Evolutionary conservation across 768 basidiomycete genomes (phyloP), one percentile per base, ranked within the genome.

Genomic region (Lanmaoa rubissima): DNA sequence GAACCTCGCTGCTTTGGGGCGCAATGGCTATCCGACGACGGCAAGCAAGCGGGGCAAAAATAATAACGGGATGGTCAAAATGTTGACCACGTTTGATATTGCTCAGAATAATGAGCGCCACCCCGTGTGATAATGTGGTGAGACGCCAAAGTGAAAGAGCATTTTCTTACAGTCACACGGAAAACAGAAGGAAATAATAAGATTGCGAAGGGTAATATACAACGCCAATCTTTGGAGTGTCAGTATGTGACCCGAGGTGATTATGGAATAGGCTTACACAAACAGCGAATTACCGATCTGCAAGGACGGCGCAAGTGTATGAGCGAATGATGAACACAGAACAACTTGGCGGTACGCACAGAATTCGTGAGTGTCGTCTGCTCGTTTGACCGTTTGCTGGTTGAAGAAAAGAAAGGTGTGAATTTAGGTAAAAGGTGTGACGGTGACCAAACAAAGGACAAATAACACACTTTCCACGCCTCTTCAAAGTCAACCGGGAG

Each of bases 401-500:
- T 62, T 71, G 62, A 65, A 51, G 48, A 63, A 68, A 67, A 70
- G 70, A 70, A 68, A 64, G 63, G 60, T 40, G 67, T 61, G 65
- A 72, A 65, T 65, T 66, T 48, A 45, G 58, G 69, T 73, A 73
- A 70, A 65, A 63, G 65, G 58, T 61, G 48, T 64, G 55, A 60
- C n/a, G n/a, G n/a, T 61, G 57, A 58, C 67, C 75, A 81, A 81
- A 79, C 69, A 82, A 62, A 34, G 56, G 11, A 62, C 69, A 86
- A 87, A 85, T 61, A 81, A 83, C 91, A 68, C 63, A 96, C 94
- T 82, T 98, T 98, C 95, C 95, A 99, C 69, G 94, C 94, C 74
- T 98, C 96, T 71, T 99, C 97, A 66, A 99, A 98, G 81, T 99
- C 97, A 14, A 89, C 84, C 0, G 97, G 96, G 21, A 98, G 78